Conservation (phyloP, 1,284 basidiomycete genomes). For the Termitomyces sp. region DNA sequence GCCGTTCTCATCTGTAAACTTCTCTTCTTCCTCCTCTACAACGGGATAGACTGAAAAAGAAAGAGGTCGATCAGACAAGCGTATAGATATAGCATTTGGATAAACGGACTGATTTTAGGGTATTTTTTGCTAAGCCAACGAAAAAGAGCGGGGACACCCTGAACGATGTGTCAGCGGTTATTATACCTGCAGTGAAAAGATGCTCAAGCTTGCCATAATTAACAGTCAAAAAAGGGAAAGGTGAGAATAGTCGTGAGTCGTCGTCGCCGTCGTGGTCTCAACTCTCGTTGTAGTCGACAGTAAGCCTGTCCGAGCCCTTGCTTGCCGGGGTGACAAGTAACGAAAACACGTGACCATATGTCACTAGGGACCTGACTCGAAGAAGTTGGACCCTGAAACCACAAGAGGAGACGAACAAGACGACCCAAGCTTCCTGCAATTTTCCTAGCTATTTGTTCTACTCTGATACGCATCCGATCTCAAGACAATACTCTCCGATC, state of each 20-base stretch:
- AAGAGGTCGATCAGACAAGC: background rate
- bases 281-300: no score
- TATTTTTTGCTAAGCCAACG: slow-evolving; percentile 96
- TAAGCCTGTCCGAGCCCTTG: background rate
- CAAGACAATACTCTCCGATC: background rate
- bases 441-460: background rate
- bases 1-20: slow-evolving; percentile 66
- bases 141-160: slow-evolving; percentile 95
- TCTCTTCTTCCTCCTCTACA: slow-evolving; percentile 75
- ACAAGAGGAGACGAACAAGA: background rate
- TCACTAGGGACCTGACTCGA: slow-evolving; percentile 12
- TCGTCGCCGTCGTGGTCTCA: slow-evolving; percentile 7
- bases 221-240: background rate
- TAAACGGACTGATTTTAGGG: slow-evolving; percentile 79
- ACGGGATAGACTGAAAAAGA: slow-evolving; percentile 62
- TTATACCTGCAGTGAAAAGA: background rate
- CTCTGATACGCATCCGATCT: background rate
- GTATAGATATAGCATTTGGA: background rate
- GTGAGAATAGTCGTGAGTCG: background rate
- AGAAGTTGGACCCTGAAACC: slow-evolving; percentile 8
- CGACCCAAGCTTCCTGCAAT: background rate
- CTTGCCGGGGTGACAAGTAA: background rate
- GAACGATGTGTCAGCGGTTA: background rate
- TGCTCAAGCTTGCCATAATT: slow-evolving; percentile 13
- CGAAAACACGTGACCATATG: slow-evolving; percentile 14